Percentiles rank a stretch among this genome's conserved stretches.
Evolutionary conservation across 2,329 filamentous ascomycete genomes (phyloP).

Genomic region (Acrocalymma vagum): DNA sequence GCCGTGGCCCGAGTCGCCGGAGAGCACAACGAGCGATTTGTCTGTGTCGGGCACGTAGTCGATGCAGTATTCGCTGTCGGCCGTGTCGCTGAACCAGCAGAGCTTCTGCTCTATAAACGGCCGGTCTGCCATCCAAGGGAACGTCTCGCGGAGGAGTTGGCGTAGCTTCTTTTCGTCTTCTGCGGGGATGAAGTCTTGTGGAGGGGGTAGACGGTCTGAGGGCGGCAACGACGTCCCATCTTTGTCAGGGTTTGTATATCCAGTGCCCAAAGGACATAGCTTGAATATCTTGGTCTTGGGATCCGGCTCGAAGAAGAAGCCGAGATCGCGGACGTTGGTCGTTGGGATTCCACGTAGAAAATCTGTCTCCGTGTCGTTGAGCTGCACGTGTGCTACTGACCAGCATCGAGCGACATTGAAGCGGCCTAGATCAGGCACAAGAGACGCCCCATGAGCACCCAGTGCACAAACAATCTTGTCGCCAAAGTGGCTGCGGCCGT

Average conservation of each 20-base stretch:
- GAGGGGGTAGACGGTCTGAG: constrained; percentile 58
- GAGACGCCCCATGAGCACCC: constrained; percentile 58
- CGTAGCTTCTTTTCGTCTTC: constrained; percentile 63
- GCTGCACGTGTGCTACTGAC: constrained; percentile 67
- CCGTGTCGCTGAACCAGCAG: constrained; percentile 72
- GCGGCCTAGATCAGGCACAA: constrained; percentile 60
- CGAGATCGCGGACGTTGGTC: constrained; percentile 68
- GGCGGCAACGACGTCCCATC: constrained; percentile 56
- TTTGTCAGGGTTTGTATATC: constrained; percentile 56
- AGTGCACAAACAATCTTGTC: constrained; percentile 59
- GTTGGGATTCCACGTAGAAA: constrained; percentile 67
- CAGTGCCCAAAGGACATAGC: constrained; percentile 67
- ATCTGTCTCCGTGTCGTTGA: constrained; percentile 63
- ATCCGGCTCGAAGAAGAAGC: constrained; percentile 73
- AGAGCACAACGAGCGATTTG: constrained; percentile 58
- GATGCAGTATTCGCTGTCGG: constrained; percentile 67
- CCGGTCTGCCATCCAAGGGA: constrained; percentile 62
- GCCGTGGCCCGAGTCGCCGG: constrained; percentile 68
- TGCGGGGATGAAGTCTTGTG: constrained; percentile 62
- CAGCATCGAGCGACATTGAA: constrained; percentile 66
- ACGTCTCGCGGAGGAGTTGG: constrained; percentile 59
- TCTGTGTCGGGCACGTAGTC: constrained; percentile 64
- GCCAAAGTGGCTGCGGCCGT: constrained; percentile 48
- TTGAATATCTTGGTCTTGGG: constrained; percentile 66
- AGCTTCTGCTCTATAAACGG: constrained; percentile 65